Conservation (phyloP, 331 rosid genomes). For the Quercus lobata region DNA sequence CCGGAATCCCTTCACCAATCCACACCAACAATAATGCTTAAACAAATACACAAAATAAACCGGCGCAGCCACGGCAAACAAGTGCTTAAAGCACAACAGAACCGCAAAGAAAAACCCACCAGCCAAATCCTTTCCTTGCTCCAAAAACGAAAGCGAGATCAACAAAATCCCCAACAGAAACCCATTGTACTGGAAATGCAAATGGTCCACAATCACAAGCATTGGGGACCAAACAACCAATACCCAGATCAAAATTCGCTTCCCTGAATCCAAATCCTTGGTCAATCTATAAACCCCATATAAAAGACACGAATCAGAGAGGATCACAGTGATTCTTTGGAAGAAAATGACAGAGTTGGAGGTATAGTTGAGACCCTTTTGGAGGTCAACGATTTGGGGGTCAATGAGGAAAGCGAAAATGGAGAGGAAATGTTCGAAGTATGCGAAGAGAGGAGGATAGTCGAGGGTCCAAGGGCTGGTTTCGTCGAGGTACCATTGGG, state of each 20-base stretch:
- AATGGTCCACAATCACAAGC: conserved; percentile 79
- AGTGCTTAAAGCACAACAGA: conserved; percentile 82
- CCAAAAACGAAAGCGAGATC: conserved; percentile 78
- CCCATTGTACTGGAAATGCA: conserved; percentile 94
- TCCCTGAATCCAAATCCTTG: conserved; percentile 40
- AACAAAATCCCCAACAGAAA: conserved; percentile 81
- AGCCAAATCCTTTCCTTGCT: conserved; percentile 79
- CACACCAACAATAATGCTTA: conserved; percentile 84
- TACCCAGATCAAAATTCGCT: conserved; percentile 53
- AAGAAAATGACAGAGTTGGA: conserved; percentile 50
- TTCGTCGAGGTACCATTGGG: conserved; percentile 77
- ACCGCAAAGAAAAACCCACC: conserved; percentile 73
- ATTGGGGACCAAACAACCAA: conserved; percentile 83
- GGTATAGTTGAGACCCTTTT: conserved; percentile 60
- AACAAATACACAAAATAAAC: conserved; percentile 78
- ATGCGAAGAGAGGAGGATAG: conserved; percentile 82
- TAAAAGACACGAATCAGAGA: conserved; percentile 68
- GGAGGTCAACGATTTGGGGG: conserved; percentile 64
- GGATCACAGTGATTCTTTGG: conserved; percentile 56
- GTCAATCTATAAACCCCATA: conserved; percentile 63
- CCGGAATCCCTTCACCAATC: conserved; percentile 49
- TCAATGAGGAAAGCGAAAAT: conserved; percentile 55
- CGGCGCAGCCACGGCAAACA: conserved; percentile 88
- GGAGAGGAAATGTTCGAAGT: conserved; percentile 65
- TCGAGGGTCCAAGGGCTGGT: conserved; percentile 95